phyloP scores from a whole-genome alignment of 768 basidiomycete species.

The Clavaria fumosa region DNA sequence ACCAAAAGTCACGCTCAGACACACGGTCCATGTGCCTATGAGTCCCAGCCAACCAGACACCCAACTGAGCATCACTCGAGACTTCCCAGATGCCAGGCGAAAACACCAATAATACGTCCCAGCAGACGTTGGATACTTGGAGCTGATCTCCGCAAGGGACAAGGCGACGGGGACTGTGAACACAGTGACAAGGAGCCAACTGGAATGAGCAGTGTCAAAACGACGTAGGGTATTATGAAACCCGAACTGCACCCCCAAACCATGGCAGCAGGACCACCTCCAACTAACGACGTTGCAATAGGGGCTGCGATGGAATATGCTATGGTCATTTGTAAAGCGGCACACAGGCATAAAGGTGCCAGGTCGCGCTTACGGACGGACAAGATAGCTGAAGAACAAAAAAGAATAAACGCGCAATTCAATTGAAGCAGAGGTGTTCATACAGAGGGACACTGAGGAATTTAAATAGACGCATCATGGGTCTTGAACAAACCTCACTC shows the following conservation, averaged over 20 bases:
- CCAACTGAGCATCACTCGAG: conserved; percentile 40
- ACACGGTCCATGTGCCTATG: too few relatives aligned
- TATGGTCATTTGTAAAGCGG: too few relatives aligned
- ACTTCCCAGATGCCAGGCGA: conserved; percentile 36
- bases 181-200: conserved; percentile 33
- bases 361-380: conserved; percentile 37
- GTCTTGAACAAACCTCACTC: conserved; percentile 11
- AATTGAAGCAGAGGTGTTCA: too few relatives aligned
- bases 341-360: too few relatives aligned
- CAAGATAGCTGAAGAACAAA: conserved; percentile 45
- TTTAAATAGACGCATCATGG: neutral
- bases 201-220: conserved; percentile 18
- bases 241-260: conserved; percentile 39
- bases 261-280: conserved; percentile 41
- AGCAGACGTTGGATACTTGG: conserved; percentile 45
- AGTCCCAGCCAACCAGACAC: conserved; percentile 56
- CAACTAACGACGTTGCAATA: conserved; percentile 37
- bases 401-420: too few relatives aligned
- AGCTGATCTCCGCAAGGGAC: conserved; percentile 43
- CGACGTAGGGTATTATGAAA: neutral
- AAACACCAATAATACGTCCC: conserved; percentile 58
- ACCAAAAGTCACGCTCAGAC: too few relatives aligned
- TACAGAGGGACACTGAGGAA: too few relatives aligned
- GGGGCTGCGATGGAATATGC: conserved; percentile 43
- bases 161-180: too few relatives aligned